Evolutionary conservation across 441 rosid species (phyloP), one percentile per base, ranked within the genome.

Genomic region (Jatropha multifida): DNA sequence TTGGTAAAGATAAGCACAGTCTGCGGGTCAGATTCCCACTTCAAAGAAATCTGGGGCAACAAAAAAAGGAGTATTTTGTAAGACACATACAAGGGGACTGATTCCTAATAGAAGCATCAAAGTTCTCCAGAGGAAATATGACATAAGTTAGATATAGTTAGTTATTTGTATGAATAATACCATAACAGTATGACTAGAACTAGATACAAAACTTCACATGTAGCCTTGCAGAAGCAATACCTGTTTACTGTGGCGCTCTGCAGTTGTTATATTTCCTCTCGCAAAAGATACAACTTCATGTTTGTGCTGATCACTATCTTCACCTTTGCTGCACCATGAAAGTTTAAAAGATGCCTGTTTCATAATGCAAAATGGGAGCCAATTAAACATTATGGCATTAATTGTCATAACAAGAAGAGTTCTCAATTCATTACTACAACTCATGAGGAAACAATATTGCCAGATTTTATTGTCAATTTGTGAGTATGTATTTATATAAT

Each of bases 241-340:
- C 95, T 96, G 97, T 82, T 88, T 92, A 83, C 92, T 96, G 88
- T 90, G 90, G 84, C 98, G 96, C 75, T 88, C 92, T 55, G 98
- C 94, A 12, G 98, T 90, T 26, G 93, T 86, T 84, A 96, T 96
- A 81, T 94, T 88, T 65, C 99, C 99, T 76, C 87, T 88, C 79
- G 92, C 99, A 87, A 96, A 96, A 61, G 97, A 96, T 75, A 96
- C 98, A 54, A 96, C 84, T 58, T 94, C 98, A 73, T 92, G 97
- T 63, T 94, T 94, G 87, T 91, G 94, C 84, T 91, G 98, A 82
- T 96, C 97, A 76, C 89, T 87, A 74, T 77, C 77, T 55, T 90
- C 91, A 48, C 98, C 97, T 76, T 92, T 91, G 87, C 94, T 92
- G 51, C 94, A 82, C 99, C 99, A 96, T 72, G 97, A 86, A 71